A percentile compares a stretch with the other conserved stretches of the same genome.
Evolutionary conservation across 2,329 filamentous ascomycete genomes (phyloP).

Genomic region (Colletotrichum navitas): DNA sequence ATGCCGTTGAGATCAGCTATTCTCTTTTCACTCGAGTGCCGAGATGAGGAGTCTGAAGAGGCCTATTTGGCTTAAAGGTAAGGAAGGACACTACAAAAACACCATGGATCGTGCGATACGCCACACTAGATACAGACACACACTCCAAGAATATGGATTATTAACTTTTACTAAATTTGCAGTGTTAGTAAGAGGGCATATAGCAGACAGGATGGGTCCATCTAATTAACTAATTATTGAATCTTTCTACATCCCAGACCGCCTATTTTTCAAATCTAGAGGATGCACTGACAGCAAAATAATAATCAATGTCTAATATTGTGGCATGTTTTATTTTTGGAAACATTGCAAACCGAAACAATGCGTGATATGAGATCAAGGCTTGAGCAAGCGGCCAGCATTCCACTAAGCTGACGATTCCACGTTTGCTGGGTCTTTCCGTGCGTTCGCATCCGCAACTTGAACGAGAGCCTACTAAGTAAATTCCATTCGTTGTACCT

Average conservation of each 20-base stretch:
- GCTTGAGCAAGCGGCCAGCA: neutral
- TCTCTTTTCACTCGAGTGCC: no score
- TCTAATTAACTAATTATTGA: no score
- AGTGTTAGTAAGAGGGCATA: no score
- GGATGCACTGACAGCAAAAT: neutral
- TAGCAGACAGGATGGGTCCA: neutral
- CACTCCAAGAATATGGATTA: neutral
- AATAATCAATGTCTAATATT: neutral
- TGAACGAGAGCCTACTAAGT: neutral
- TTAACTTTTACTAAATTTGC: neutral
- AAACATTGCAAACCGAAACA: neutral
- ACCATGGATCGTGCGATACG: neutral
- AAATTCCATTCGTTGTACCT: neutral
- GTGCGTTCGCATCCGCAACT: neutral
- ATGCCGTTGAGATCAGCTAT: no score
- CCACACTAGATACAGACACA: neutral
- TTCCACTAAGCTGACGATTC: neutral
- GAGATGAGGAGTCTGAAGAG: neutral
- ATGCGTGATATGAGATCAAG: neutral
- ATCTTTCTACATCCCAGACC: neutral
- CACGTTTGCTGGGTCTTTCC: neutral
- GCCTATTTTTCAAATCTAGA: neutral
- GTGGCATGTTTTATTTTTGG: neutral
- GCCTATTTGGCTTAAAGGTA: neutral
- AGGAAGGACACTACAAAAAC: neutral